A percentile compares a stretch with the other conserved stretches of the same genome.
Evolutionary conservation across 1,284 basidiomycete genomes (phyloP).

Genomic region (Prillingera fragicola): DNA sequence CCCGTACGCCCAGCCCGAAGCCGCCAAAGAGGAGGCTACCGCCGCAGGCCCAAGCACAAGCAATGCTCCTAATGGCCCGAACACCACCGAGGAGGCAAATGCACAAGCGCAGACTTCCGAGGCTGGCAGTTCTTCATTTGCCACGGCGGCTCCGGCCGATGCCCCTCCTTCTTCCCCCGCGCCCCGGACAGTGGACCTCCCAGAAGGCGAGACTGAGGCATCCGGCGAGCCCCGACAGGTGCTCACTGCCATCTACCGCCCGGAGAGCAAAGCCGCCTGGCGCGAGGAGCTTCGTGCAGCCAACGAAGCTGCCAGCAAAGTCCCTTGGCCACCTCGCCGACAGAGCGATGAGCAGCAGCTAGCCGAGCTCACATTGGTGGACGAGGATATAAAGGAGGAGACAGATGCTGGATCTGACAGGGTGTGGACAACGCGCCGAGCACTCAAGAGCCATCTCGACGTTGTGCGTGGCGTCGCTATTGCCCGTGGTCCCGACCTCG

Average conservation of each 20-base stretch:
- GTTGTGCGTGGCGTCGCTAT: conserved; percentile 84
- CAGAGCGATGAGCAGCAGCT: conserved; percentile 36
- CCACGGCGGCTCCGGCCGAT: not conserved
- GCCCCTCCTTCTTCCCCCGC: conserved; percentile 33
- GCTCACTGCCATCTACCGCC: conserved; percentile 77
- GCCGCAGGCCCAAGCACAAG: not conserved
- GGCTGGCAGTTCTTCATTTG: not conserved
- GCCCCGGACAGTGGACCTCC: conserved; percentile 20
- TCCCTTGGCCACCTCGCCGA: conserved; percentile 15
- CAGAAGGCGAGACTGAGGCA: conserved; percentile 9
- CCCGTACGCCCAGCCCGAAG: conserved; percentile 2
- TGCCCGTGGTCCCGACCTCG: conserved; percentile 67
- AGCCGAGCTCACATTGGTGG: conserved; percentile 38
- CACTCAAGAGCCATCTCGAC: conserved; percentile 82
- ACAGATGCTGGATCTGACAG: conserved; percentile 48
- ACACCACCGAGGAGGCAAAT: not conserved
- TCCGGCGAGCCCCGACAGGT: conserved; percentile 48
- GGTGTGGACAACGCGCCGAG: conserved; percentile 75
- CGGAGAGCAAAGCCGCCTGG: conserved; percentile 77
- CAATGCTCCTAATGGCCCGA: not conserved
- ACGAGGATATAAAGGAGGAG: conserved; percentile 59
- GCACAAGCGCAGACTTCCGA: not conserved
- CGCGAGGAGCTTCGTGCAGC: conserved; percentile 56
- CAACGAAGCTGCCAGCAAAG: conserved; percentile 44
- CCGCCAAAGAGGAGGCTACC: not conserved